phyloP scores from a whole-genome alignment of 768 basidiomycete species.

The Mycena sanguinolenta region DNA sequence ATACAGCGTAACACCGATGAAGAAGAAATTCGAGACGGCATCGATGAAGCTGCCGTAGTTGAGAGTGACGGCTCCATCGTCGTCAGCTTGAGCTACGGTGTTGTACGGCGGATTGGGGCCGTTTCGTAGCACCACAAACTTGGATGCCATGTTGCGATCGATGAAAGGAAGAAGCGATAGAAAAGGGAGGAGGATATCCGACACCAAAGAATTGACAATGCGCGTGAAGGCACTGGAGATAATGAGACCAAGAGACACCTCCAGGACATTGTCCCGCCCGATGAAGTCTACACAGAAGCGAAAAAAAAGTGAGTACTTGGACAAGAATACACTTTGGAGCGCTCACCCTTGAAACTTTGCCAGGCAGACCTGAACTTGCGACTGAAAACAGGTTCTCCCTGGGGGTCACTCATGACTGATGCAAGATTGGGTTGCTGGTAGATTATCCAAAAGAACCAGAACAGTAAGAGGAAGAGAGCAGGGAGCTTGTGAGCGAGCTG shows the following conservation, averaged over 20 bases:
- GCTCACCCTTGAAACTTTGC: background rate
- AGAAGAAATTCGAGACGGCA: conserved; percentile 53
- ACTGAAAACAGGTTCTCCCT: background rate
- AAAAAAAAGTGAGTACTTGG: too few species aligned
- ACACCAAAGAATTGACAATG: conserved; percentile 58
- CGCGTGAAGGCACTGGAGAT: conserved; percentile 53
- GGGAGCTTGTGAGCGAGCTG: too few species aligned
- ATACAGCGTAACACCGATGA: conserved; percentile 55
- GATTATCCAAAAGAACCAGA: too few species aligned
- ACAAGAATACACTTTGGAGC: too few species aligned
- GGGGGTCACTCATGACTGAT: background rate
- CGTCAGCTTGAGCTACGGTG: conserved; percentile 57
- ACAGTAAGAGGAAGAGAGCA: background rate
- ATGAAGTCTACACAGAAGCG: conserved; percentile 39
- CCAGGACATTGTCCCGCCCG: conserved; percentile 59
- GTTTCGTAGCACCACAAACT: conserved; percentile 54
- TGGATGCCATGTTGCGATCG: conserved; percentile 57
- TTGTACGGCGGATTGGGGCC: conserved; percentile 54
- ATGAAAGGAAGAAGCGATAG: conserved; percentile 59
- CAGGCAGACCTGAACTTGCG: background rate
- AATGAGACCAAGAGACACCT: conserved; percentile 61
- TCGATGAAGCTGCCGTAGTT: conserved; percentile 56
- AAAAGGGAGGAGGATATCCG: conserved; percentile 57
- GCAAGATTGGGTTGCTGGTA: too few species aligned
- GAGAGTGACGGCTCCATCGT: conserved; percentile 59